Conservation (phyloP, 73 alveolate species). For the Paramecium caudatum region DNA sequence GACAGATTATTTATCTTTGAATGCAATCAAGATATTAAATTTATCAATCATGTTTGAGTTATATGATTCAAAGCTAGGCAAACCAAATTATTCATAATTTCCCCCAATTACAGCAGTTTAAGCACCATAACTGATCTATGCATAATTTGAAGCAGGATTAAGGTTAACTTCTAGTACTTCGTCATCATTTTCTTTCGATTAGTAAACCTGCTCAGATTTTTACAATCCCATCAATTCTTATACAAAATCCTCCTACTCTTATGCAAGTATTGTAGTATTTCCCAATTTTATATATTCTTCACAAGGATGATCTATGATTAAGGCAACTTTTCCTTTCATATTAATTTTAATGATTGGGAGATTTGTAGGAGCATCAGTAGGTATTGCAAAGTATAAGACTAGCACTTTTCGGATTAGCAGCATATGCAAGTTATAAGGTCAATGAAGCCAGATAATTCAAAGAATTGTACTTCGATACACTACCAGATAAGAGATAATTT, state of each 20-base stretch:
- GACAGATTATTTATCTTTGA: neutral
- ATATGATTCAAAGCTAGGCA: neutral
- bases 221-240: conserved; percentile 39
- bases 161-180: conserved; percentile 39
- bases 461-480: conserved; percentile 66
- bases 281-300: neutral
- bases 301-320: neutral
- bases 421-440: conserved; percentile 59
- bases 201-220: neutral
- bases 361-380: conserved; percentile 54
- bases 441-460: conserved; percentile 44
- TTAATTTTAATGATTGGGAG: conserved; percentile 48
- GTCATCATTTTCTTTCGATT: neutral
- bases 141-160: neutral
- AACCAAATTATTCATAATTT: neutral
- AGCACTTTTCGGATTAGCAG: conserved; percentile 67
- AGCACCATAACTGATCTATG: conserved; percentile 45
- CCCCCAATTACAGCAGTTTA: conserved; percentile 28
- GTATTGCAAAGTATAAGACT: neutral
- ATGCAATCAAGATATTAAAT: conserved; percentile 6
- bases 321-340: conserved; percentile 1
- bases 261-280: neutral
- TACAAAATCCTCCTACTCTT: conserved; percentile 21
- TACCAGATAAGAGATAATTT: conserved; percentile 64
- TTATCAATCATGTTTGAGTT: neutral